These are phyloP conservation scores for Penicillium vulpinum DNA, from an alignment of 2,329 filamentous ascomycete genomes.

Conservation along the genomic window DNA sequence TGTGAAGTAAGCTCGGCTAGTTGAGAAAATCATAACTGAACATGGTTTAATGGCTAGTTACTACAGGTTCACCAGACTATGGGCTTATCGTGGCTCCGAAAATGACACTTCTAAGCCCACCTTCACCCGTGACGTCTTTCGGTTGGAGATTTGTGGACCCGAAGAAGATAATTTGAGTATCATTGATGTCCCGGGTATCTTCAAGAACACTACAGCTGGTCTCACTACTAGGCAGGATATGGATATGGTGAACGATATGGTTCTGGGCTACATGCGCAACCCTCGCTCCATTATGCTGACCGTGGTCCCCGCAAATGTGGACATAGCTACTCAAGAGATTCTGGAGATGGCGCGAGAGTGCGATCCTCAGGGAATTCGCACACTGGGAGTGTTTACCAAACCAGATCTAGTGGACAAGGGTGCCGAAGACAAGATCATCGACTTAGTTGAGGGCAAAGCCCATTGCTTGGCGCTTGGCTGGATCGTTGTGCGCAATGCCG, in stretches of 20 bases:
- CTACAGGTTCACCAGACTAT: not conserved
- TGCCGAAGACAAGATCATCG: not conserved
- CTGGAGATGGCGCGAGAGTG: slow-evolving; percentile 41
- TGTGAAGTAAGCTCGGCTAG: slow-evolving; percentile 23
- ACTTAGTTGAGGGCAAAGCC: not conserved
- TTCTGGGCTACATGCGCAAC: not conserved
- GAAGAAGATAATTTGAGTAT: not conserved
- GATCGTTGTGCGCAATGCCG: not conserved
- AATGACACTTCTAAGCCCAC: not conserved
- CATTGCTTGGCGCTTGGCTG: not conserved
- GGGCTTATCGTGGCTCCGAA: not conserved
- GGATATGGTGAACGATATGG: not conserved
- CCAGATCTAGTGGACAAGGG: not conserved
- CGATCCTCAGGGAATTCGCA: slow-evolving; percentile 33
- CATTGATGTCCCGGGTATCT: not conserved
- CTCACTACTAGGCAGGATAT: not conserved
- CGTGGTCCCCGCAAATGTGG: slow-evolving; percentile 46
- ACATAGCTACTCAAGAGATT: slow-evolving; percentile 51
- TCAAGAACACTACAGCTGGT: not conserved
- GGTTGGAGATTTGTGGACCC: not conserved
- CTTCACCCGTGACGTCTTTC: not conserved
- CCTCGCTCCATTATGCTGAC: slow-evolving; percentile 25
- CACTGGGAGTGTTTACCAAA: not conserved
- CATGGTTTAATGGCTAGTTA: not conserved
- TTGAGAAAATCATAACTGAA: not conserved